Evolutionary conservation across 169 alveolate species (phyloP), one percentile per base, ranked within the genome.

Genomic region (Plasmodium fragile): DNA sequence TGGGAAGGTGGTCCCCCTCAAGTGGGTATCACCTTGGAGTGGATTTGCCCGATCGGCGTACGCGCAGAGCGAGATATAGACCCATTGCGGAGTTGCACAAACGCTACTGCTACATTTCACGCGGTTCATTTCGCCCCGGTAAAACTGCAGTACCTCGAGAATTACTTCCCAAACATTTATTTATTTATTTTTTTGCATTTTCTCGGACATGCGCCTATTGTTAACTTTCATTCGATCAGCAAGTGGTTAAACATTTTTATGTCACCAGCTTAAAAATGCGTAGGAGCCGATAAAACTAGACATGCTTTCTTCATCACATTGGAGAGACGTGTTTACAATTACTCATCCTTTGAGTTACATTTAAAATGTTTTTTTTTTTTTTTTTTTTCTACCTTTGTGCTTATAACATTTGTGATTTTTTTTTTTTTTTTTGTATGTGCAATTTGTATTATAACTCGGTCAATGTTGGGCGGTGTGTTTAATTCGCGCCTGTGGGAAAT

Each of bases 171-270:
- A 49, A 49, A 49, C 59, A 16, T 65, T 65, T 59, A n/a, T n/a
- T 25, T 2, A 0, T 65, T 22, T 65, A 6, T 65, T 65, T 4
- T 65, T 65, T 18, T 65, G 36, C 75, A 65, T 22, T 65, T 65
- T 65, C 13, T 25, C 8, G 7, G 73, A 34, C n/a, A n/a, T 43
- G 32, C 10, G 73, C 25, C 13, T 4, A n/a, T 25, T 65, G 18
- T 65, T 65, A 18, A 65, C 75, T 65, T 65, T n/a, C 75, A 65
- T 65, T 65, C 41, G 75, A 65, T 25, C 34, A 65, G 75, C 18
- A 22, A 22, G n/a, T 10, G 75, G 28, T 22, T 65, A 65, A 65
- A 25, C 36, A 16, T 25, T 65, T 65, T 65, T 18, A 22, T 65
- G 75, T 18, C 30, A 65, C n/a, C 36, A 7, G 30, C 41, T 28